These are phyloP conservation scores for Golovinomyces cichoracearum DNA, from an alignment of 2,329 filamentous ascomycete genomes.

Conservation along the genomic window DNA sequence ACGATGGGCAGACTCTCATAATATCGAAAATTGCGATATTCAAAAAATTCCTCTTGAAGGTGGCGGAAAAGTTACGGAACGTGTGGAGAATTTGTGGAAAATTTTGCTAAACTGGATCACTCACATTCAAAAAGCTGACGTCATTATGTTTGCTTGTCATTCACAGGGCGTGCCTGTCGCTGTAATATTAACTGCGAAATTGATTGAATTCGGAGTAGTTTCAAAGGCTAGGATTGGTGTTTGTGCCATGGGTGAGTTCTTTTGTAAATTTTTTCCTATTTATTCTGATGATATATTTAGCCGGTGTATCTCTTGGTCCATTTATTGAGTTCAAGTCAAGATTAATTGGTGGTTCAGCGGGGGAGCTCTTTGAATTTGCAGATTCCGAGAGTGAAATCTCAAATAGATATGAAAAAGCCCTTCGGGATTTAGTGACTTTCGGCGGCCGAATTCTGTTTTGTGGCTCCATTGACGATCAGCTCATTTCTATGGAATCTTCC, in stretches of 20 bases:
- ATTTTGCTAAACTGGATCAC: constrained; percentile 86
- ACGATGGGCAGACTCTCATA: constrained; percentile 51
- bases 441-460: constrained; percentile 68
- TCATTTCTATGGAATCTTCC: constrained; percentile 84
- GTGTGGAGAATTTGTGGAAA: constrained; percentile 84
- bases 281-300: constrained; percentile 18
- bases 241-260: constrained; percentile 39
- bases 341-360: constrained; percentile 71
- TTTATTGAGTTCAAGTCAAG: constrained; percentile 80
- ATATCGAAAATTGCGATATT: constrained; percentile 51
- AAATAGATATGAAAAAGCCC: constrained; percentile 48
- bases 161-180: constrained; percentile 88
- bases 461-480: constrained; percentile 87
- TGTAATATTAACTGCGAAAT: constrained; percentile 72
- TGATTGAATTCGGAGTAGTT: constrained; percentile 73
- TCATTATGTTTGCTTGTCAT: constrained; percentile 79
- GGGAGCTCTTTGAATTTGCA: constrained; percentile 83
- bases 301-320: constrained; percentile 77
- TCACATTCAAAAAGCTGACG: constrained; percentile 61
- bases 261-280: background rate
- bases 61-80: constrained; percentile 71
- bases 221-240: constrained; percentile 54
- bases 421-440: constrained; percentile 49
- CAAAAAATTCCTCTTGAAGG: constrained; percentile 88
- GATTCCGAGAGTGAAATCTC: constrained; percentile 60